Percentiles rank a stretch among this genome's conserved stretches.
These are phyloP conservation scores for Colletotrichum echinochloae DNA, from an alignment of 2,329 filamentous ascomycete species.

Conservation along the genomic window DNA sequence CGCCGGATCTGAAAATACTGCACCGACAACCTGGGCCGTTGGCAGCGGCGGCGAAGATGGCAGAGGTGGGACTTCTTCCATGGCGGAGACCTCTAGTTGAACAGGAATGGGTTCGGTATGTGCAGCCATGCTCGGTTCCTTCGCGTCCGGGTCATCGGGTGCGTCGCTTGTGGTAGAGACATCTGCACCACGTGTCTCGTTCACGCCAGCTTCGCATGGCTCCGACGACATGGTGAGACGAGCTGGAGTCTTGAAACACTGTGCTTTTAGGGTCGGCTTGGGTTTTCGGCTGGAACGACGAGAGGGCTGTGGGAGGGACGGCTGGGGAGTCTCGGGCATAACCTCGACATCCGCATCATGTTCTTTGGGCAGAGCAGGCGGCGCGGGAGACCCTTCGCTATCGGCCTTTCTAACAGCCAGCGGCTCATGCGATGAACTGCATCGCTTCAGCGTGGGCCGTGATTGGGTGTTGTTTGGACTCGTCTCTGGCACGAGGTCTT, in stretches of 20 bases:
- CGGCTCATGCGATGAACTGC: constrained; percentile 4
- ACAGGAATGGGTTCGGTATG: not conserved
- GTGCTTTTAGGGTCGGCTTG: constrained; percentile 29
- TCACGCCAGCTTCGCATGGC: not conserved
- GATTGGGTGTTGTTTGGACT: constrained; percentile 45
- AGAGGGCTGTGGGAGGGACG: constrained; percentile 13
- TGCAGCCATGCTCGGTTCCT: not conserved
- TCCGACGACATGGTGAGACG: not conserved
- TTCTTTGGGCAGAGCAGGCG: not conserved
- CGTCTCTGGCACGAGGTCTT: constrained; percentile 48
- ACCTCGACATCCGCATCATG: not conserved
- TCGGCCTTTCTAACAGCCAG: not conserved
- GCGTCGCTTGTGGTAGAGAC: too few species aligned
- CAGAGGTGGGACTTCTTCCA: constrained; percentile 7
- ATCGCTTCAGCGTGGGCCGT: not conserved
- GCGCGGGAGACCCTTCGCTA: not conserved
- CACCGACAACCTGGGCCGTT: not conserved
- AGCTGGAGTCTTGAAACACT: not conserved
- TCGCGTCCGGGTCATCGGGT: too few species aligned
- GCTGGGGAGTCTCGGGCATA: not conserved
- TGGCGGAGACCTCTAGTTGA: too few species aligned
- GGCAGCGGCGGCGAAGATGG: constrained; percentile 34
- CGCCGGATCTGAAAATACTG: not conserved
- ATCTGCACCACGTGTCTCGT: not conserved
- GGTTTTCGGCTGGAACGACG: constrained; percentile 33